A percentile compares a stretch with the other conserved stretches of the same genome.
phyloP scores from a whole-genome alignment of 805 yeast species.

The Starmerella lactis-condensi region DNA sequence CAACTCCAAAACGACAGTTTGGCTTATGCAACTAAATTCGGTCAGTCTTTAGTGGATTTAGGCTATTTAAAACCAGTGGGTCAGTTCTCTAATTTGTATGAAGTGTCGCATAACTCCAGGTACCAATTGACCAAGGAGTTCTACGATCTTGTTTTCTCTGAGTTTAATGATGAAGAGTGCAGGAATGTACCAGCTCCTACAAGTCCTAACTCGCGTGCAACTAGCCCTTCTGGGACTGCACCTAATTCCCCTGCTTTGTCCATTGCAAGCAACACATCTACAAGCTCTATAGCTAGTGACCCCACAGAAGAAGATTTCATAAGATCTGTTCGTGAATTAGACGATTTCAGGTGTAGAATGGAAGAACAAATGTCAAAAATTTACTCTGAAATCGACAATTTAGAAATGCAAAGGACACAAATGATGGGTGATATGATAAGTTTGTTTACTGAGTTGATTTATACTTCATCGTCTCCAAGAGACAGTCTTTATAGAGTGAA shows the following conservation, averaged over 20 bases:
- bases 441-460: too few species aligned
- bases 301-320: conserved; percentile 27
- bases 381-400: conserved; percentile 48
- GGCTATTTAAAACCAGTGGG: conserved; percentile 51
- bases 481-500: conserved; percentile 28
- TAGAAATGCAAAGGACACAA: conserved; percentile 50
- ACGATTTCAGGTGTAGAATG: conserved; percentile 43
- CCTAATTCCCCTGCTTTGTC: neutral
- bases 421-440: too few species aligned
- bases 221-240: neutral
- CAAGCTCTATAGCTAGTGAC: conserved; percentile 7
- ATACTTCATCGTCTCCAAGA: conserved; percentile 32
- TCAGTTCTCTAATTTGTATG: conserved; percentile 31
- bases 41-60: conserved; percentile 47
- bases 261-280: neutral
- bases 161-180: neutral
- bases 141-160: conserved; percentile 1
- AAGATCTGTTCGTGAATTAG: conserved; percentile 38
- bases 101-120: conserved; percentile 45
- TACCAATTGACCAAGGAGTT: conserved; percentile 33
- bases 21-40: conserved; percentile 52
- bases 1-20: conserved; percentile 32
- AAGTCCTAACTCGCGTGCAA: neutral
- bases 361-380: conserved; percentile 52
- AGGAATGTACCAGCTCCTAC: neutral